Percentiles rank a stretch among this genome's conserved stretches.
These are phyloP conservation scores for Aristolochia californica DNA, from an alignment of 164 flowering plant species.

Conservation along the genomic window DNA sequence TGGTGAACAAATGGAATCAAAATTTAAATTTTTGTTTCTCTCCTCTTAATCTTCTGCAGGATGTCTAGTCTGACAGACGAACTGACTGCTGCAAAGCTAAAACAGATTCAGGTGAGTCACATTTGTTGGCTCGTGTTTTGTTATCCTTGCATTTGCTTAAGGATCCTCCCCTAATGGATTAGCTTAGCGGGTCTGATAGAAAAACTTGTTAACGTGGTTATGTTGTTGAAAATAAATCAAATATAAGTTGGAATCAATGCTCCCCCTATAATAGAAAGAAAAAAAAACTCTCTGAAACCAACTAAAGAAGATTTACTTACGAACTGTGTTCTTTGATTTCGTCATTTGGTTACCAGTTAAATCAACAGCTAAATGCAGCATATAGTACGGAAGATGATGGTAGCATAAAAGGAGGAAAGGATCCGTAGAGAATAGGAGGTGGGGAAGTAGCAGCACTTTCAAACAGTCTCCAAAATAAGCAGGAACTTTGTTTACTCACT, in stretches of 20 bases:
- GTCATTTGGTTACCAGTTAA: constrained; percentile 35
- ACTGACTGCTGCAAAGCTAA: constrained; percentile 51
- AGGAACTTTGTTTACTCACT: neutral
- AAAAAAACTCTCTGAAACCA: neutral
- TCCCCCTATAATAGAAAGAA: neutral
- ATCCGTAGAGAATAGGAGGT: constrained; percentile 1
- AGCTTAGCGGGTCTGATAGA: neutral
- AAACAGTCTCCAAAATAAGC: neutral
- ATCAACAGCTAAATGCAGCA: constrained; percentile 41
- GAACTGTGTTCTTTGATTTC: neutral
- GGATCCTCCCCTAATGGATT: neutral
- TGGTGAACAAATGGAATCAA: too few species aligned
- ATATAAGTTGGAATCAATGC: too few species aligned
- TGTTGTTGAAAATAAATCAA: too few species aligned
- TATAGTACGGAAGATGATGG: constrained; percentile 24
- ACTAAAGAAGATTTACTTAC: neutral
- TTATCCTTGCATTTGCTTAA: neutral
- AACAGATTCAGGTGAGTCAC: constrained; percentile 50
- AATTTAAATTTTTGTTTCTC: too few species aligned
- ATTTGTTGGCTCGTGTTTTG: neutral
- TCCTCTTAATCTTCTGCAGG: constrained; percentile 28
- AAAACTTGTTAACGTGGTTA: neutral
- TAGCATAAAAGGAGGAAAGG: constrained; percentile 5
- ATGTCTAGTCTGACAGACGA: constrained; percentile 64
- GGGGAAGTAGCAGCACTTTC: constrained; percentile 1